Conservation (phyloP, 805 yeast genomes). For the Saccharomycopsis guyanensis region DNA sequence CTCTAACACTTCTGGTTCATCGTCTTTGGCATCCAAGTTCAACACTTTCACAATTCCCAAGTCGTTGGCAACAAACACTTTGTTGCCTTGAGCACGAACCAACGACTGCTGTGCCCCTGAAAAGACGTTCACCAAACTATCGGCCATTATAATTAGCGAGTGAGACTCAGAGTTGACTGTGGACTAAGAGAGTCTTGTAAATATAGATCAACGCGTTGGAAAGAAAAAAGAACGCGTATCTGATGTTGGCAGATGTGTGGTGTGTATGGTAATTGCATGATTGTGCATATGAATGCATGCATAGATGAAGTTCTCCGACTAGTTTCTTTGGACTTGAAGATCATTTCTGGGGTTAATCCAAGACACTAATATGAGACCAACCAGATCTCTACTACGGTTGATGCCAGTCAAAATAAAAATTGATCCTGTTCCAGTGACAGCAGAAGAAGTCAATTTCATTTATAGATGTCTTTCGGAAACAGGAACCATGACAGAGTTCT, state of each 20-base stretch:
- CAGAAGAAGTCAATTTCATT: conserved; percentile 4
- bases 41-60: conserved; percentile 48
- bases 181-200: background rate
- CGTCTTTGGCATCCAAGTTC: conserved; percentile 37
- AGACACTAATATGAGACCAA: no score
- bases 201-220: no score
- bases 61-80: conserved; percentile 45
- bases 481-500: background rate
- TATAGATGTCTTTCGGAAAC: background rate
- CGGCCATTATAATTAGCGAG: background rate
- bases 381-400: background rate
- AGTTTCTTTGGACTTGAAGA: no score
- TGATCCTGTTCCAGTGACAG: conserved; percentile 1
- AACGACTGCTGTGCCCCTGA: conserved; percentile 8
- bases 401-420: background rate
- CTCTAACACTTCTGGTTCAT: conserved; percentile 57
- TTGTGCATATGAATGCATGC: no score
- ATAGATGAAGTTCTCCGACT: no score
- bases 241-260: no score
- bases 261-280: no score
- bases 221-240: no score
- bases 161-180: background rate
- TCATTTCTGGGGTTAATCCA: no score
- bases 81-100: conserved; percentile 24
- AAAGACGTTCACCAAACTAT: conserved; percentile 12